Base-by-base conservation (phyloP, 2,329 filamentous ascomycete species). In the Aspergillus awamori region DNA sequence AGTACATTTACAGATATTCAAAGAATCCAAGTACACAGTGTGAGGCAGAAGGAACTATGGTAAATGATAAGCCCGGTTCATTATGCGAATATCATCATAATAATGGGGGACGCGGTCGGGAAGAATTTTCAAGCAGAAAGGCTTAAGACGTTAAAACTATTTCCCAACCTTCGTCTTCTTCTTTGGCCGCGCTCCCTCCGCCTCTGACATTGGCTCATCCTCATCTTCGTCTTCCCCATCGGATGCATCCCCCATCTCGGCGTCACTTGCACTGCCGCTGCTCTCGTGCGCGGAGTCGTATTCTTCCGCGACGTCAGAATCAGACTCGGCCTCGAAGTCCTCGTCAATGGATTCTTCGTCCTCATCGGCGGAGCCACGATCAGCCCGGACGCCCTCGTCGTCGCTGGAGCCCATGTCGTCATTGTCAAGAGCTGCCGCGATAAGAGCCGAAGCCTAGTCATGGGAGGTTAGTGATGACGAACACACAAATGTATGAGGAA, bases 291-390 rank as follows among this genome's bases (percentile, higher is more conserved):
- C 89, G 57, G 91, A 94, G 77, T 99, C 95, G 69, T 87, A 99
- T 75, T 99, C 96, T 78, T 99, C 95, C 0, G 94, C 95, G 2
- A 97, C 93, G 68, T 99, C 95, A 57, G 91, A 96, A 66, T 99
- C 95, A 13, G 90, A 93, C 64, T 96, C 92, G 5, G 90, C 91
- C 69, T 90, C 86, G 83, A 99, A 99, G 80, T 99, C 95, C 76
- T 99, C 95, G 70, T 99, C 95, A 8, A 93, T 88, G 62, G 90
- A 94, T 81, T 98, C 94, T 73, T 94, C 91, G 71, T 99, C 95
- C 77, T 99, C 95, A 73, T 98, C 95, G 3, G 94, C 95, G 28
- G 91, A 95, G 65, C 95, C 94, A 61, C 93, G 89, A 76, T 95
- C 92, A 2, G 89, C 86, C 66, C 86, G 85, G 62, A 78, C 85